phyloP scores from a whole-genome alignment of 441 rosid species.

The Kokia cookei region DNA sequence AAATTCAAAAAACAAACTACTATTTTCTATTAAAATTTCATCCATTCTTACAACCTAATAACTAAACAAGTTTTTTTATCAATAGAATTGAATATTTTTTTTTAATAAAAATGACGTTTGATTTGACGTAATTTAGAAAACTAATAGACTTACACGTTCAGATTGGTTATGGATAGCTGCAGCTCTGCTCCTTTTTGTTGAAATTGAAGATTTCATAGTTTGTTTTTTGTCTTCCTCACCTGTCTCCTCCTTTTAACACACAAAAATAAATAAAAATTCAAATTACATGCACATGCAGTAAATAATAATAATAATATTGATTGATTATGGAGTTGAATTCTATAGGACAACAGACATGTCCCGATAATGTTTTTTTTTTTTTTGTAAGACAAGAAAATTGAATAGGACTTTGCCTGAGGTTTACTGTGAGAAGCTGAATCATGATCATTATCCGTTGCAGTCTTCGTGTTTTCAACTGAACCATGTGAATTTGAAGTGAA shows the following conservation, averaged over 20 bases:
- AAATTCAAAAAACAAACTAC: too few relatives aligned
- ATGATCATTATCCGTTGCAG: conserved; percentile 47
- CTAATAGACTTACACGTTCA: conserved; percentile 56
- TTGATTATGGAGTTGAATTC: too few relatives aligned
- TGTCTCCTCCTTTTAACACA: conserved; percentile 27
- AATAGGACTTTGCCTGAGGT: conserved; percentile 32
- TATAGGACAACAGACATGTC: too few relatives aligned
- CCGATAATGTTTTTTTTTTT: too few relatives aligned
- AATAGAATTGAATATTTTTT: too few relatives aligned
- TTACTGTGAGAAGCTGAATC: conserved; percentile 70
- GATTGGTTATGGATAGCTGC: conserved; percentile 97
- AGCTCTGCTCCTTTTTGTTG: conserved; percentile 78
- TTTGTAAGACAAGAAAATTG: background rate
- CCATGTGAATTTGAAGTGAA: conserved; percentile 59
- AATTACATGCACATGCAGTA: conserved; percentile 1
- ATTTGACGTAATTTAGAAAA: too few relatives aligned
- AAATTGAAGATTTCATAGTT: conserved; percentile 50
- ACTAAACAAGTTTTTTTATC: too few relatives aligned
- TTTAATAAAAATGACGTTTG: too few relatives aligned
- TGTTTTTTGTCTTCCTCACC: conserved; percentile 38
- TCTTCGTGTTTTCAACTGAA: conserved; percentile 41
- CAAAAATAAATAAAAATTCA: background rate
- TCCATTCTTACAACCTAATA: too few relatives aligned
- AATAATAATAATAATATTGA: background rate
- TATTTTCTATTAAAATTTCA: too few relatives aligned